Base-by-base conservation (phyloP, 352 stramenopile species). In the Phytophthora nicotianae region DNA sequence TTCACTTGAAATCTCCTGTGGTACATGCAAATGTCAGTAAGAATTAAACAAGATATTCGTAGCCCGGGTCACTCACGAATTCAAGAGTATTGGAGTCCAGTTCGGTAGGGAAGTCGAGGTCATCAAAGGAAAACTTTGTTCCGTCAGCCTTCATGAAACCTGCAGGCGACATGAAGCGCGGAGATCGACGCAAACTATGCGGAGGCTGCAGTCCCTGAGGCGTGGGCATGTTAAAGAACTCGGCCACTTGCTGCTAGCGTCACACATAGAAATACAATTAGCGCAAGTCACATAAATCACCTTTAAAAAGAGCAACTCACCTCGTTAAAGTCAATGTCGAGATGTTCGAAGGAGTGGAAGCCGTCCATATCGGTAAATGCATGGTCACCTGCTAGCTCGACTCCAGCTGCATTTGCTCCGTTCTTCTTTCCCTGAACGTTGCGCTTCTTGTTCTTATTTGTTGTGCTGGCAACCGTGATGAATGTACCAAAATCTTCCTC, bases 241-340 rank as follows among this genome's bases (percentile, higher is more conserved):
- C 86, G 20, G 86, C 79, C 11, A 94, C 83, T 83, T 94, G 86
- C 78, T 91, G 53, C 20, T 68, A 14, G 62, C 2, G 58, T 17
- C 16, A 61, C 11, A 33, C 29, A 33, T 10, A 16, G 7, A 6
- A 27, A 9, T 48, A 42, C 35, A 52, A 24, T 65, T 19, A 72
- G 41, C n/a, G 60, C 14, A 49, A 37, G n/a, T n/a, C 23, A 38
- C 35, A 42, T 48, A 35, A 50, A 42, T 2, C 5, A 53, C 16
- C 6, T 20, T 35, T 38, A 7, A 49, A 32, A 29, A 11, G 14
- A 50, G 46, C 42, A 33, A 4, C 13, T 37, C 52, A 90, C 81
- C 75, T 89, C 86, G 54, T 91, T 93, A 52, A 95, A 92, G 61
- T 95, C 86, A 52, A 95, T 89, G 43, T 95, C 86, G n/a, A 93